These are phyloP conservation scores for Claviceps capensis DNA, from an alignment of 2,329 filamentous ascomycete genomes.

Conservation along the genomic window DNA sequence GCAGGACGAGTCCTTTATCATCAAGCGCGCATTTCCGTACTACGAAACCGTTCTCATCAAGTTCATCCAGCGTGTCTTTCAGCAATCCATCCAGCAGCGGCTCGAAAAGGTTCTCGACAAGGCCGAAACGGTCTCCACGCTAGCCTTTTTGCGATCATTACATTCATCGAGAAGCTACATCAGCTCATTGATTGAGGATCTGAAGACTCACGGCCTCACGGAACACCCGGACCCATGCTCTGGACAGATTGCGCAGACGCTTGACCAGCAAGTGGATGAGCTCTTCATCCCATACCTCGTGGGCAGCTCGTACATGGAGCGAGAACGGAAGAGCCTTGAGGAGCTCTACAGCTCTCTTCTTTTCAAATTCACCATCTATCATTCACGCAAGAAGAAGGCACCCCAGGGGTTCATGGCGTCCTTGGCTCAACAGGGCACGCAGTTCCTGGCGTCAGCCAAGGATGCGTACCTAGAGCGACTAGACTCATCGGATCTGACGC, in stretches of 20 bases:
- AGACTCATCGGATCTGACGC: constrained; percentile 76
- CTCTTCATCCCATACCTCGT: constrained; percentile 59
- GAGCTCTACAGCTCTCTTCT: constrained; percentile 81
- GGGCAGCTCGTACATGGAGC: constrained; percentile 56
- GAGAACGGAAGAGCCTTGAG: constrained; percentile 56
- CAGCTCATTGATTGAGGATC: constrained; percentile 71
- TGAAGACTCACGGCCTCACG: constrained; percentile 87
- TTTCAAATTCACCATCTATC: constrained; percentile 95
- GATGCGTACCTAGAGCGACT: constrained; percentile 84
- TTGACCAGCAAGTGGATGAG: constrained; percentile 64
- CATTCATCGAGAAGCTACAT: constrained; percentile 89
- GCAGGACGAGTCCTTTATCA: constrained; percentile 93
- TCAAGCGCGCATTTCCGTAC: constrained; percentile 90
- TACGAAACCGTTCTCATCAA: constrained; percentile 87
- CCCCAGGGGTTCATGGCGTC: constrained; percentile 88
- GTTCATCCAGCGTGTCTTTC: constrained; percentile 91
- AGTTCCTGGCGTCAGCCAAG: constrained; percentile 74
- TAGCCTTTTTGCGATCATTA: constrained; percentile 80
- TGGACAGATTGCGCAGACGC: constrained; percentile 64
- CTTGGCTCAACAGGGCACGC: constrained; percentile 76
- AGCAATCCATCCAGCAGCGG: constrained; percentile 93
- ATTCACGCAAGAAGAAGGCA: constrained; percentile 74
- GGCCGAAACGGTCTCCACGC: constrained; percentile 76
- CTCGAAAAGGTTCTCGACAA: constrained; percentile 94
- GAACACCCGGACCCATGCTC: constrained; percentile 90